A percentile compares a stretch with the other conserved stretches of the same genome.
Evolutionary conservation across 805 yeast species (phyloP).

Genomic region (Sugiyamaella lignohabitans): DNA sequence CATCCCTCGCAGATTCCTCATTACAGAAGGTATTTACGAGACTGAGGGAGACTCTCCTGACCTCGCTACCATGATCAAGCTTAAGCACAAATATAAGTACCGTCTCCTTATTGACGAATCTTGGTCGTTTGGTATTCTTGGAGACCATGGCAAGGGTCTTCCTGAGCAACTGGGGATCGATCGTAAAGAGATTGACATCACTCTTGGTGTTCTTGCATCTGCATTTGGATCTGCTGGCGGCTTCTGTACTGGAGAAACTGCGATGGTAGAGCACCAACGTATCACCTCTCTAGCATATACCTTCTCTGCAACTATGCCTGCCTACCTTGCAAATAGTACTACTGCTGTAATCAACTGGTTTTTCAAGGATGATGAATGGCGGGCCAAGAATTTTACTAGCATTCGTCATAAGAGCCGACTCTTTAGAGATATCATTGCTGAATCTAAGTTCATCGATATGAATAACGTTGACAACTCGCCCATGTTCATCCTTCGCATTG

Average conservation of each 20-base stretch:
- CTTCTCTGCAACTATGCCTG: conserved; percentile 91
- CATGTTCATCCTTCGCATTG: conserved; percentile 58
- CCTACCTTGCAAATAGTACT: conserved; percentile 58
- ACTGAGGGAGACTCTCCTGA: conserved; percentile 75
- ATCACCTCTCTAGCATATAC: conserved; percentile 86
- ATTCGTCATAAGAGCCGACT: conserved; percentile 9
- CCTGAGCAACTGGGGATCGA: conserved; percentile 66
- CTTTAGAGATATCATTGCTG: conserved; percentile 6
- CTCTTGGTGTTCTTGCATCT: conserved; percentile 79
- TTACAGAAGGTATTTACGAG: conserved; percentile 85
- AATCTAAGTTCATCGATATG: conserved; percentile 36
- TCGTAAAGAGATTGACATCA: conserved; percentile 69
- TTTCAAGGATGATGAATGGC: conserved; percentile 19
- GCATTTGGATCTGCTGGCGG: conserved; percentile 87
- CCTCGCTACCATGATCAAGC: conserved; percentile 57
- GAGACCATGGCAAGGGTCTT: conserved; percentile 78
- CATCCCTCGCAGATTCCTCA: conserved; percentile 79
- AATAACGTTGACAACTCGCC: conserved; percentile 59
- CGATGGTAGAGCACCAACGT: conserved; percentile 88
- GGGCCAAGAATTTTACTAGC: background rate
- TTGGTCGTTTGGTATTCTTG: conserved; percentile 78
- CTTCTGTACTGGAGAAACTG: conserved; percentile 77
- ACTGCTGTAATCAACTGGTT: conserved; percentile 17
- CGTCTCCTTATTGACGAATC: conserved; percentile 85
- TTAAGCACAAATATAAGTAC: conserved; percentile 77